phyloP scores from a whole-genome alignment of 768 basidiomycete genomes.

The Kockovaella imperatae region DNA sequence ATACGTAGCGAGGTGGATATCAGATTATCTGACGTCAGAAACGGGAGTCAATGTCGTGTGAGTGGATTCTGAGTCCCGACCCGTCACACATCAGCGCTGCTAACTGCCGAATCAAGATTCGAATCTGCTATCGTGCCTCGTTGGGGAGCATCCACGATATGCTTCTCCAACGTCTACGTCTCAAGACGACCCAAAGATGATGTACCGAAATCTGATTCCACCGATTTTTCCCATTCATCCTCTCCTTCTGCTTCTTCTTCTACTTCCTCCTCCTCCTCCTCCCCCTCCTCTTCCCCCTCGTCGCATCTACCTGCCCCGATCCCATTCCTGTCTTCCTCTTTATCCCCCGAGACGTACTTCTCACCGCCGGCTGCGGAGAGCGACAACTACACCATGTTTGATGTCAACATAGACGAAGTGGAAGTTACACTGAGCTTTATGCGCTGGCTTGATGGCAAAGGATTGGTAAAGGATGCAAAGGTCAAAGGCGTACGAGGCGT shows the following conservation, averaged over 20 bases:
- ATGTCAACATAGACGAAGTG: conserved; percentile 85
- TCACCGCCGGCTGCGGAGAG: conserved; percentile 18
- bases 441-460: conserved; percentile 93
- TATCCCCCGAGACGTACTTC: conserved; percentile 30
- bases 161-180: conserved; percentile 93
- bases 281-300: neutral
- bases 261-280: neutral
- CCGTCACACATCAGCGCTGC: neutral
- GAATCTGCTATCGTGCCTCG: conserved; percentile 97
- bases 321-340: conserved; percentile 28
- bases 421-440: conserved; percentile 87
- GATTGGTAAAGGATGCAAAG: conserved; percentile 79
- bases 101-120: conserved; percentile 48
- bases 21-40: conserved; percentile 84
- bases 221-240: too few species aligned
- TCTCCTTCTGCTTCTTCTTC: too few species aligned
- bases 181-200: conserved; percentile 60
- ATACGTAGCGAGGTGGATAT: conserved; percentile 76
- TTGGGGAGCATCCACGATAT: conserved; percentile 91
- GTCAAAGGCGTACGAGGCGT: conserved; percentile 91
- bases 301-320: conserved; percentile 19
- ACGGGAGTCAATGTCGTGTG: conserved; percentile 83
- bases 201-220: too few species aligned
- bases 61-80: neutral
- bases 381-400: conserved; percentile 81